Evolutionary conservation across 305 asterid genomes (phyloP).

Genomic region (Lippia alba): DNA sequence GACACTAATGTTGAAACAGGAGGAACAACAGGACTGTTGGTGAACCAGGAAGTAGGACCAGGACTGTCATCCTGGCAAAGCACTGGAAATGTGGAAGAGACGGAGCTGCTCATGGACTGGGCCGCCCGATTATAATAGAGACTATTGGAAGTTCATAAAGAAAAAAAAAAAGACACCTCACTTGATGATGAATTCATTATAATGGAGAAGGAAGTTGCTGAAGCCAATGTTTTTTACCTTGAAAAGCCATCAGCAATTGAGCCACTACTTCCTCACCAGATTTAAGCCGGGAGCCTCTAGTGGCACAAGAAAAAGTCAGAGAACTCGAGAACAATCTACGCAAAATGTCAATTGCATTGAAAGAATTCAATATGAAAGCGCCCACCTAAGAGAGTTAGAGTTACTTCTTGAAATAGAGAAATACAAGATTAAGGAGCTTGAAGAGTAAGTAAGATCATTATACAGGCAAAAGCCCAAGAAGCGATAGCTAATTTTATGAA

Average conservation of each 20-base stretch:
- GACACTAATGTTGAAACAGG: too few species aligned
- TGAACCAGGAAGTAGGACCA: too few species aligned
- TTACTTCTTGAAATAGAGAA: slow-evolving; percentile 60
- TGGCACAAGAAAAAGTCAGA: slow-evolving; percentile 57
- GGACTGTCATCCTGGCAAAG: too few species aligned
- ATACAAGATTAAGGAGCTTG: slow-evolving; percentile 61
- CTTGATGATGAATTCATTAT: slow-evolving; percentile 67
- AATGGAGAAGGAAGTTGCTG: slow-evolving; percentile 58
- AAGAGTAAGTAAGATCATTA: slow-evolving; percentile 53
- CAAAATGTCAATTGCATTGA: slow-evolving; percentile 40
- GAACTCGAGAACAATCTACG: slow-evolving; percentile 58
- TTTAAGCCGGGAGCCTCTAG: slow-evolving; percentile 52
- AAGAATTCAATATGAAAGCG: slow-evolving; percentile 54
- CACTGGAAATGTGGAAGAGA: too few species aligned
- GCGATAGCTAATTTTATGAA: slow-evolving; percentile 49
- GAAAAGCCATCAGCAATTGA: slow-evolving; percentile 31
- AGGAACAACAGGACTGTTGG: too few species aligned
- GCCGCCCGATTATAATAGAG: too few species aligned
- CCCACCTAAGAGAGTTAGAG: slow-evolving; percentile 52
- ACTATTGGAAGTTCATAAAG: slow-evolving; percentile 41
- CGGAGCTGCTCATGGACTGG: too few species aligned
- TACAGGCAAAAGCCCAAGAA: slow-evolving; percentile 70
- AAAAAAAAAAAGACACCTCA: slow-evolving; percentile 49
- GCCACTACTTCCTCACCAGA: slow-evolving; percentile 35
- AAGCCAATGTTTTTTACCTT: slow-evolving; percentile 8